Conservation (phyloP, 768 basidiomycete species). For the Mycena amicta region DNA sequence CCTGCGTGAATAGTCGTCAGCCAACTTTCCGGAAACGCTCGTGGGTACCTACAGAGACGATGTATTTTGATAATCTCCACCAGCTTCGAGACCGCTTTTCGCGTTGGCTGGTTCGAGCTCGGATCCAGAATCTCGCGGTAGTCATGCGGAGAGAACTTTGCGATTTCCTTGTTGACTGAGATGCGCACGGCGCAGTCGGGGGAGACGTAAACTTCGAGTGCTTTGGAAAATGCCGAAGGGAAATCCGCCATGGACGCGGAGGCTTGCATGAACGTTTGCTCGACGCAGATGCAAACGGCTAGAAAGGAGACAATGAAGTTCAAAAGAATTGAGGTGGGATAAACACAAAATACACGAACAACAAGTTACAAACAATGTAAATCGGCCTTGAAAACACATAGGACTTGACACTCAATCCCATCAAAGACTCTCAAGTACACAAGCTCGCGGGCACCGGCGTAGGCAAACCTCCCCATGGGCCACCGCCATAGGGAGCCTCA, state of each 20-base stretch:
- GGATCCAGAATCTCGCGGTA: neutral
- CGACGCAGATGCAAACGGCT: slow-evolving; percentile 4
- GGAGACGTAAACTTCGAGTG: neutral
- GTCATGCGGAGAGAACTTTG: neutral
- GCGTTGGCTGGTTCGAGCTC: neutral
- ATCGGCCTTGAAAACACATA: no score
- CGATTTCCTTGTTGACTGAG: slow-evolving; percentile 1
- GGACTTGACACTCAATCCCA: no score
- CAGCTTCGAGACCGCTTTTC: neutral
- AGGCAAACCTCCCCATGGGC: no score
- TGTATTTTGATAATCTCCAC: slow-evolving; percentile 1
- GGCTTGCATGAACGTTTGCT: slow-evolving; percentile 3
- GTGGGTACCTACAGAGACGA: slow-evolving; percentile 1
- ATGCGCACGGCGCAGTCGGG: neutral
- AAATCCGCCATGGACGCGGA: neutral
- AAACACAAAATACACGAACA: no score
- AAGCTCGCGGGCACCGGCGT: no score
- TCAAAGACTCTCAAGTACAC: no score
- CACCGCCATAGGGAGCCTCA: no score
- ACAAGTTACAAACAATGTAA: no score
- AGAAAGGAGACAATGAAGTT: no score
- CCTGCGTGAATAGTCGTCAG: no score
- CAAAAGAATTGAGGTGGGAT: no score
- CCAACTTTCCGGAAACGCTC: no score
- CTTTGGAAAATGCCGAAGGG: neutral